A percentile compares a stretch with the other conserved stretches of the same genome.
These are phyloP conservation scores for Hericium alpestre DNA, from an alignment of 768 basidiomycete genomes.

Conservation along the genomic window DNA sequence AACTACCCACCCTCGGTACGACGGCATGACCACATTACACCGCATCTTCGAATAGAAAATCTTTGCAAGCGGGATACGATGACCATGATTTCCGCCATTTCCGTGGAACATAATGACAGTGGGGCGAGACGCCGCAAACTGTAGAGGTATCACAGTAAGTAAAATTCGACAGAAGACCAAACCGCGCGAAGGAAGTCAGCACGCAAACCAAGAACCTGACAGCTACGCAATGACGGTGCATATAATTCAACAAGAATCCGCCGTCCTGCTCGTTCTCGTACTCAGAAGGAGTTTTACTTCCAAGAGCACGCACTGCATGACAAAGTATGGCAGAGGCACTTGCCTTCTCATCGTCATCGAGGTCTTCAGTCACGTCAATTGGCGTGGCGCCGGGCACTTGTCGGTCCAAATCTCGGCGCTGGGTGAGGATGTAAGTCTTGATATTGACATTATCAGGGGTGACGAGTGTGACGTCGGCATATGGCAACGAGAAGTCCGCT, in stretches of 20 bases:
- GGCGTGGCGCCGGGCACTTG: conserved; percentile 7
- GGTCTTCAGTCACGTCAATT: conserved; percentile 23
- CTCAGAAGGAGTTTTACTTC: background rate
- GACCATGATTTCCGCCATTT: conserved; percentile 79
- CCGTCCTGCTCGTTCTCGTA: background rate
- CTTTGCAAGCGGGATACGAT: conserved; percentile 79
- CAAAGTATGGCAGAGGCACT: conserved; percentile 4
- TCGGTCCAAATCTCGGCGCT: conserved; percentile 37
- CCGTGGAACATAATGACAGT: conserved; percentile 94
- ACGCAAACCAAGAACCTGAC: background rate
- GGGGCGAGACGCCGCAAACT: conserved; percentile 49
- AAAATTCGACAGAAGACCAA: background rate
- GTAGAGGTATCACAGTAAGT: background rate
- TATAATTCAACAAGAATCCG: too few species aligned
- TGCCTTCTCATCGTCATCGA: conserved; percentile 46
- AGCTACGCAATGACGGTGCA: too few species aligned
- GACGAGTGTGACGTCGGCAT: conserved; percentile 60
- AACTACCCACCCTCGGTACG: conserved; percentile 71
- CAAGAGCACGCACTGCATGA: background rate
- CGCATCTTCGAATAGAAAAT: conserved; percentile 75
- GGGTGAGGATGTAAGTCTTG: conserved; percentile 68
- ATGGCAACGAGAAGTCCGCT: conserved; percentile 57
- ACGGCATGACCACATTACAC: conserved; percentile 91
- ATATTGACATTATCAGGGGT: conserved; percentile 67
- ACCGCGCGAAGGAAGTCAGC: background rate